These are phyloP conservation scores for Penicillium palitans DNA, from an alignment of 2,329 filamentous ascomycete species.

Conservation along the genomic window DNA sequence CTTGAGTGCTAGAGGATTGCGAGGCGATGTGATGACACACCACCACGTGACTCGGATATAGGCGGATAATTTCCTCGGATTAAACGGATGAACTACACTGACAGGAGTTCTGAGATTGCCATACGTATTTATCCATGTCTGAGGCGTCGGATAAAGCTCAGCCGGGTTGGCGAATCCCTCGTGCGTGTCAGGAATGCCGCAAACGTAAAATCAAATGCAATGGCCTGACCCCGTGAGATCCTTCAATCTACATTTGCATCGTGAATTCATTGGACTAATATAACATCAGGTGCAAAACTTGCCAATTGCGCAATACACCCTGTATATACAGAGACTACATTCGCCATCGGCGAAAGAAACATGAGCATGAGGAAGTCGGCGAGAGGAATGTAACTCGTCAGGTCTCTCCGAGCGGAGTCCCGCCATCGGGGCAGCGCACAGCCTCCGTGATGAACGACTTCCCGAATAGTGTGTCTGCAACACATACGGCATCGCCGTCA, in stretches of 20 bases:
- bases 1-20: background rate
- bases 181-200: slow-evolving; percentile 45
- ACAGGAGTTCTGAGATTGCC: background rate
- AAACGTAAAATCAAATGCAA: slow-evolving; percentile 46
- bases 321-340: slow-evolving; percentile 42
- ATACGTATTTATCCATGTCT: slow-evolving; percentile 23
- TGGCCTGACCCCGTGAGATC: slow-evolving; percentile 37
- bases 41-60: slow-evolving; percentile 26
- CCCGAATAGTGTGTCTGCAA: slow-evolving; percentile 50
- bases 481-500: slow-evolving; percentile 48
- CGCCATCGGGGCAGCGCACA: slow-evolving; percentile 18
- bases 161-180: slow-evolving; percentile 38
- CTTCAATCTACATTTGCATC: background rate
- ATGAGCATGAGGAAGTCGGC: slow-evolving; percentile 21
- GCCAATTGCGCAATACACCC: slow-evolving; percentile 32
- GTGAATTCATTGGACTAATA: background rate
- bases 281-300: slow-evolving; percentile 36
- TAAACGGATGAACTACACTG: slow-evolving; percentile 13
- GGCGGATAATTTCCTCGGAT: slow-evolving; percentile 12
- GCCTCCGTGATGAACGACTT: slow-evolving; percentile 30
- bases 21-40: background rate
- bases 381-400: slow-evolving; percentile 16
- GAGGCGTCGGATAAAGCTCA: slow-evolving; percentile 19
- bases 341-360: slow-evolving; percentile 38
- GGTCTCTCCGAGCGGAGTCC: slow-evolving; percentile 18